A percentile compares a stretch with the other conserved stretches of the same genome.
Conservation (phyloP, 2,329 filamentous ascomycete species). For the Penicillium vulpinum region DNA sequence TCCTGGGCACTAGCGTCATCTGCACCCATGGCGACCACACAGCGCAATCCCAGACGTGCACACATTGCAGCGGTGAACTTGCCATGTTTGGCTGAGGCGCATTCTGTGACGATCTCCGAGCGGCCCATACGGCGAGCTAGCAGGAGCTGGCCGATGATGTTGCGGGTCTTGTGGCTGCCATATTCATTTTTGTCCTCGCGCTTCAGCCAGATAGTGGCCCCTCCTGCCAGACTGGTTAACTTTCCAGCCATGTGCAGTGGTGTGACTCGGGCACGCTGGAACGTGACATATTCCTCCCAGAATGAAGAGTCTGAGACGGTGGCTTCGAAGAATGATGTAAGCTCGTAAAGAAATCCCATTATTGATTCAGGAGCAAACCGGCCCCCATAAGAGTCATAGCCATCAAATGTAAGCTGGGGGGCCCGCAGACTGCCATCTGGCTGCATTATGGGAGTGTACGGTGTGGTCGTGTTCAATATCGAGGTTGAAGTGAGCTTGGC, state of each 20-base stretch:
- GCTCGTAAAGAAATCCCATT: slow-evolving; percentile 27
- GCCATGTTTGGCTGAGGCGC: slow-evolving; percentile 27
- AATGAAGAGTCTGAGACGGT: slow-evolving; percentile 27
- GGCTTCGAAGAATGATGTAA: slow-evolving; percentile 27
- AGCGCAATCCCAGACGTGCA: slow-evolving; percentile 20
- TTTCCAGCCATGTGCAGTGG: slow-evolving; percentile 21
- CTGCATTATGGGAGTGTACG: slow-evolving; percentile 25
- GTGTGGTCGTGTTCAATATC: slow-evolving; percentile 12
- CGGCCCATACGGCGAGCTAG: slow-evolving; percentile 25
- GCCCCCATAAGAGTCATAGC: slow-evolving; percentile 29
- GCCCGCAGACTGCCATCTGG: slow-evolving; percentile 21
- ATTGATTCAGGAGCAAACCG: slow-evolving; percentile 31
- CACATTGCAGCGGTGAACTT: slow-evolving; percentile 26
- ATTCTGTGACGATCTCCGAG: slow-evolving; percentile 27
- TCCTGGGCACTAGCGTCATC: slow-evolving; percentile 22
- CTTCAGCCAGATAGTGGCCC: slow-evolving; percentile 30
- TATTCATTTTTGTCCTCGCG: slow-evolving; percentile 27
- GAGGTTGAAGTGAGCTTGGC: slow-evolving; percentile 8
- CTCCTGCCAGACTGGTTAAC: slow-evolving; percentile 18
- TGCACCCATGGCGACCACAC: slow-evolving; percentile 25
- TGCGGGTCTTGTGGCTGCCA: slow-evolving; percentile 26
- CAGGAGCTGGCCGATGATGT: slow-evolving; percentile 25
- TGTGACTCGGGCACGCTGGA: slow-evolving; percentile 19
- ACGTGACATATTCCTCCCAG: slow-evolving; percentile 27
- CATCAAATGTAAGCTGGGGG: slow-evolving; percentile 23